These are phyloP conservation scores for Salix suchowensis DNA, from an alignment of 345 rosid species.

Conservation along the genomic window DNA sequence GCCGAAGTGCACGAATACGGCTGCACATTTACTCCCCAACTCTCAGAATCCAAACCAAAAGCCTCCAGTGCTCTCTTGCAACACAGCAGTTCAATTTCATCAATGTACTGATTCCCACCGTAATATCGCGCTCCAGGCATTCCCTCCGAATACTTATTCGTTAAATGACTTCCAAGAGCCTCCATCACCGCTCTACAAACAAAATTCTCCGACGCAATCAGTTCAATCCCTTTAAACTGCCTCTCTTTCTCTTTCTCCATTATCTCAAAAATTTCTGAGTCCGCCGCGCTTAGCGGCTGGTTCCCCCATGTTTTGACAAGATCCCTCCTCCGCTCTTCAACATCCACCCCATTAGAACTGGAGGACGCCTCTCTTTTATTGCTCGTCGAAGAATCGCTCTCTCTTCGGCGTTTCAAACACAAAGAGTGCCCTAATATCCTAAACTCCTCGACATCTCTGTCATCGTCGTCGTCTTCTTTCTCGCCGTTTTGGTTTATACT, in stretches of 20 bases:
- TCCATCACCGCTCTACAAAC: conserved; percentile 85
- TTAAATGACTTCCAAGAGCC: conserved; percentile 83
- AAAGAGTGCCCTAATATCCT: conserved; percentile 64
- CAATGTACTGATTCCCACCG: conserved; percentile 78
- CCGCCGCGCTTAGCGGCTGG: conserved; percentile 56
- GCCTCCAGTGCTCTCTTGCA: conserved; percentile 71
- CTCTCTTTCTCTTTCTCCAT: conserved; percentile 82
- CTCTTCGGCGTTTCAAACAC: conserved; percentile 47
- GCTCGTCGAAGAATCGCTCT: conserved; percentile 19
- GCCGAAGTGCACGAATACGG: conserved; percentile 94
- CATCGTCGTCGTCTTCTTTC: conserved; percentile 10
- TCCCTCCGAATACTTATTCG: conserved; percentile 91
- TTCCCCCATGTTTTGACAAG: conserved; percentile 58
- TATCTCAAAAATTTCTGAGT: conserved; percentile 63
- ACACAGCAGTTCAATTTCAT: conserved; percentile 77
- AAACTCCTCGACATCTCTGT: conserved; percentile 35
- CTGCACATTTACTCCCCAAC: conserved; percentile 95
- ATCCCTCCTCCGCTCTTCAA: conserved; percentile 32
- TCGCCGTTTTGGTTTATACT: neutral
- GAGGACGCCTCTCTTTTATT: conserved; percentile 14
- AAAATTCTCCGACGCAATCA: conserved; percentile 85
- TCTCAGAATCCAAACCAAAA: conserved; percentile 63
- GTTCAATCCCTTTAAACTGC: conserved; percentile 67
- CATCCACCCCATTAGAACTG: conserved; percentile 6
- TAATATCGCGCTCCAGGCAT: conserved; percentile 78